Evolutionary conservation across 768 basidiomycete genomes (phyloP), one percentile per base, ranked within the genome.

Genomic region (Mycena olivaceomarginata): DNA sequence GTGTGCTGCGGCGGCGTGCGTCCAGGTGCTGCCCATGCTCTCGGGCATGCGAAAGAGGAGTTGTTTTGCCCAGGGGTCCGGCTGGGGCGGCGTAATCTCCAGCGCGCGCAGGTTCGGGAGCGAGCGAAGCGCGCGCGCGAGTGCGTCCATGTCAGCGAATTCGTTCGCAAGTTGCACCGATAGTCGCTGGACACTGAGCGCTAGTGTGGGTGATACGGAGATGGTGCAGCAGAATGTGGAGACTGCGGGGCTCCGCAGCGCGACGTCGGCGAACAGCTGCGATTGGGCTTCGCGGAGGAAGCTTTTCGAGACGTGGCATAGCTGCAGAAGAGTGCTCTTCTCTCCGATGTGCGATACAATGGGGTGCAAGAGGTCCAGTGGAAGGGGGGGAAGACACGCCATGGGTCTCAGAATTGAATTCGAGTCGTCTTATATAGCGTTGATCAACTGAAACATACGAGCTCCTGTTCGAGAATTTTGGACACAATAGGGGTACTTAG

Each of bases 281-380:
- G 9, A 22, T 22, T 66, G 74, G 0, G 74, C 69, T 11, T 75
- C 74, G 15, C 10, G 41, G 8, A 59, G 43, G 43, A 70, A 75
- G 22, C 1, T 15, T 39, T 22, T 64, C 40, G 74, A 70, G 13
- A 70, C 63, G 12, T 37, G 63, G 43, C 74, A 75, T 9, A 75
- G 31, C 0, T 4, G 7, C 2, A 70, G 51, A 2, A 75, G 68
- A 5, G 51, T 20, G 40, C 39, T 0, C 1, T n/a, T 57, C 11
- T 70, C 56, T 31, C 16, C 7, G 56, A 66, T 18, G 25, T 46
- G 56, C 2, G 48, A 64, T 53, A 75, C 7, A 48, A 75, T 75
- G 25, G 74, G 74, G 5, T 37, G 62, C 25, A 75, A 53, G 31
- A 75, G 74, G 25, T 75, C 74, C 9, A 70, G 20, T 25, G 74